Conservation (phyloP, 2,329 filamentous ascomycete genomes). For the Colletotrichum melonis region DNA sequence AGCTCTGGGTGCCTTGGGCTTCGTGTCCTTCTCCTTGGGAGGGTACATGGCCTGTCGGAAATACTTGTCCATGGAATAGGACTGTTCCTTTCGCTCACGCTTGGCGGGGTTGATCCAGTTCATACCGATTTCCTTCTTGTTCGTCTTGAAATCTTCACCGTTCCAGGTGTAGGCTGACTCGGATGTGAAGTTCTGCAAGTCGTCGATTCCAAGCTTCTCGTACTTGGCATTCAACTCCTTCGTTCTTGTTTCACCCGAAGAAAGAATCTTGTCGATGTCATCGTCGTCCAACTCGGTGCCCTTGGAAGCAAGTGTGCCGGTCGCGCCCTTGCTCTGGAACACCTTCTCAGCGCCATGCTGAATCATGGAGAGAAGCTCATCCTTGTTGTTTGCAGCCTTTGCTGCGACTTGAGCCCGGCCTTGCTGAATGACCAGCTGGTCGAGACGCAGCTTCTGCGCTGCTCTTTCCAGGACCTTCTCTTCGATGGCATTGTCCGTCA, state of each 20-base stretch:
- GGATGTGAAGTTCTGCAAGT: slow-evolving; percentile 96
- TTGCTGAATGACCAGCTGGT: slow-evolving; percentile 98
- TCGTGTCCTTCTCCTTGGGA: slow-evolving; percentile 85
- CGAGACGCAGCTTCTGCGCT: slow-evolving; percentile 94
- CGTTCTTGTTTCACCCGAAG: slow-evolving; percentile 88
- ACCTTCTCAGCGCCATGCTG: slow-evolving; percentile 98
- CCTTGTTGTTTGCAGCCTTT: slow-evolving; percentile 94
- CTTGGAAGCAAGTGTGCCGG: slow-evolving; percentile 69
- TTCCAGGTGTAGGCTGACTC: slow-evolving; percentile 99
- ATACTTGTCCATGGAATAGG: slow-evolving; percentile 99
- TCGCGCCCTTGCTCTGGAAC: slow-evolving; percentile 79
- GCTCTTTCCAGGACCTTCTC: slow-evolving; percentile 98
- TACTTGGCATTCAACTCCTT: slow-evolving; percentile 93
- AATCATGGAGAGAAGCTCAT: slow-evolving; percentile 97
- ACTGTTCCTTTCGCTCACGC: slow-evolving; percentile 97
- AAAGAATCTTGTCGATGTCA: slow-evolving; percentile 90
- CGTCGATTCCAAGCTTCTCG: slow-evolving; percentile 95
- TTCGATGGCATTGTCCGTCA: slow-evolving; percentile 98
- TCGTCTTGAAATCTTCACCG: slow-evolving; percentile 91
- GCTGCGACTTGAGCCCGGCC: slow-evolving; percentile 90
- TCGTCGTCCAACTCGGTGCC: slow-evolving; percentile 79
- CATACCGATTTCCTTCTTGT: slow-evolving; percentile 91
- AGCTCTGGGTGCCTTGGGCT: slow-evolving; percentile 94
- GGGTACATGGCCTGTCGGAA: slow-evolving; percentile 89
- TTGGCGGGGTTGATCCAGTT: slow-evolving; percentile 99